Evolutionary conservation across 2,329 filamentous ascomycete species (phyloP).

Genomic region (Aspergillus aculeatinus): DNA sequence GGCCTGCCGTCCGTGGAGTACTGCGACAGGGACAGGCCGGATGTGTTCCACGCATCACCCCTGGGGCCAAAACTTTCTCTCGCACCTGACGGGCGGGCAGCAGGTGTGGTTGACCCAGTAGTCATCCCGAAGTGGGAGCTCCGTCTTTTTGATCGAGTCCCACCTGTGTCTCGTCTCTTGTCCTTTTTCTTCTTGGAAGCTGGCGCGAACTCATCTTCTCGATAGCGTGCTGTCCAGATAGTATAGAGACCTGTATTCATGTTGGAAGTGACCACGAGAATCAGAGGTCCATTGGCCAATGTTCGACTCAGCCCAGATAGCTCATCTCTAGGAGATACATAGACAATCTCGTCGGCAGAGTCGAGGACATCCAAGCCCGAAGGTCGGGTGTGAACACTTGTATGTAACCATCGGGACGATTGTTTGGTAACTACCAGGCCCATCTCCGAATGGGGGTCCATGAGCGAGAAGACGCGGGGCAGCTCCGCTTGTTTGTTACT

Average conservation of each 20-base stretch:
- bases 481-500: slow-evolving; percentile 55
- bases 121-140: slow-evolving; percentile 62
- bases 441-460: slow-evolving; percentile 80
- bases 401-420: slow-evolving; percentile 33
- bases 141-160: slow-evolving; percentile 65
- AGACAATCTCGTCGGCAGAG: slow-evolving; percentile 76
- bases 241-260: slow-evolving; percentile 73
- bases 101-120: slow-evolving; percentile 75
- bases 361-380: slow-evolving; percentile 62
- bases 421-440: slow-evolving; percentile 70
- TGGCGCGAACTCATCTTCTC: slow-evolving; percentile 62
- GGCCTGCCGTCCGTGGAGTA: slow-evolving; percentile 52
- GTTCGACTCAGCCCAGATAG: slow-evolving; percentile 25
- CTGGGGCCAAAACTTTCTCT: slow-evolving; percentile 73
- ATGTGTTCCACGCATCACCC: slow-evolving; percentile 44
- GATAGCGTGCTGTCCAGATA: slow-evolving; percentile 79
- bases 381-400: slow-evolving; percentile 25
- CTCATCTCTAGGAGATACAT: slow-evolving; percentile 69
- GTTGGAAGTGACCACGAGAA: slow-evolving; percentile 79
- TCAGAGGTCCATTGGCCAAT: slow-evolving; percentile 54
- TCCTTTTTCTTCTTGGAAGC: slow-evolving; percentile 42
- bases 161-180: slow-evolving; percentile 54
- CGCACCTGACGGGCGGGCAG: slow-evolving; percentile 61
- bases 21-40: slow-evolving; percentile 40
- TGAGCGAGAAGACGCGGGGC: slow-evolving; percentile 73